Conservation (phyloP, 2,329 filamentous ascomycete genomes). For the Alternaria consortialis region DNA sequence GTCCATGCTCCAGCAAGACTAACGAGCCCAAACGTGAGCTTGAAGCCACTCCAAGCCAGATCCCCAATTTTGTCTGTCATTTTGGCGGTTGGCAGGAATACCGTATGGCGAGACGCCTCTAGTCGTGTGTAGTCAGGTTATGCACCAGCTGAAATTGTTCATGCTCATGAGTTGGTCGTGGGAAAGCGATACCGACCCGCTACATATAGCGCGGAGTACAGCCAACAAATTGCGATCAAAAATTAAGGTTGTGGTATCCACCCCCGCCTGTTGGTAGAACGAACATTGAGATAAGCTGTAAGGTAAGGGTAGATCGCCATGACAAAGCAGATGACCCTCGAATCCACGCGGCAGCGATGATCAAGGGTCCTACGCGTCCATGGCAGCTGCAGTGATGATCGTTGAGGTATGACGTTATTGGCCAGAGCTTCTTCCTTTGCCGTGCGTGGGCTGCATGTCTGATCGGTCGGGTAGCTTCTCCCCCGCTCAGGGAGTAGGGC, state of each 20-base stretch:
- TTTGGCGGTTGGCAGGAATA: neutral
- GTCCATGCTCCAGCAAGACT: slow-evolving; percentile 33
- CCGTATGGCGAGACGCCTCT: neutral
- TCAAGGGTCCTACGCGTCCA: slow-evolving; percentile 7
- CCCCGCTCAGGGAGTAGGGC: neutral
- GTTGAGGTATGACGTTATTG: slow-evolving; percentile 13
- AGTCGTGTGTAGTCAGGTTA: neutral
- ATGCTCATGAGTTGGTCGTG: neutral
- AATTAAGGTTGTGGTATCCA: slow-evolving; percentile 11
- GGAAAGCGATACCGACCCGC: neutral
- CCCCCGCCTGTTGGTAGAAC: slow-evolving; percentile 3
- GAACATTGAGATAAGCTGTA: neutral
- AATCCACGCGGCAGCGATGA: slow-evolving; percentile 14
- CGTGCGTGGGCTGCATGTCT: neutral
- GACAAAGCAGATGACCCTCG: slow-evolving; percentile 4
- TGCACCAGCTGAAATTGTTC: neutral
- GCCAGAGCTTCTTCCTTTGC: slow-evolving; percentile 13
- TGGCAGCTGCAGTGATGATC: slow-evolving; percentile 5
- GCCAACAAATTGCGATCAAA: neutral
- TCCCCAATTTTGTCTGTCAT: slow-evolving; percentile 21
- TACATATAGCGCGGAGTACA: slow-evolving; percentile 1
- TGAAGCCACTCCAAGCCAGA: slow-evolving; percentile 39
- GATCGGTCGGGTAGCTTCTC: slow-evolving; percentile 1
- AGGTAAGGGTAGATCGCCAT: slow-evolving; percentile 7
- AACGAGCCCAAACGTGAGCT: slow-evolving; percentile 44